phyloP scores from a whole-genome alignment of 345 rosid genomes.

The Raphanus sativus region DNA sequence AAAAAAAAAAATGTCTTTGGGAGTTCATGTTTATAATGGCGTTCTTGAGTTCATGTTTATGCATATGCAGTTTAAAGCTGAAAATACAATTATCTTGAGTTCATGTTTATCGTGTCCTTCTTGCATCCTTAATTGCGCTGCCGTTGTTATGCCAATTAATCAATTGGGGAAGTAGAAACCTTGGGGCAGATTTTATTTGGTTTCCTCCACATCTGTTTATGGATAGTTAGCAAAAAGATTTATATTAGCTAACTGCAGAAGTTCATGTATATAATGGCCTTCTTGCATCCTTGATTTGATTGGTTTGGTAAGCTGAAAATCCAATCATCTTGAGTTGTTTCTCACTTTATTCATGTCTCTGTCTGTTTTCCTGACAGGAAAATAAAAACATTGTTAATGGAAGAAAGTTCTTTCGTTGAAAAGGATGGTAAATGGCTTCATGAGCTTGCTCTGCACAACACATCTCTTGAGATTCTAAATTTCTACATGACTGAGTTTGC shows the following conservation, averaged over 20 bases:
- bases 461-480: constrained; percentile 73
- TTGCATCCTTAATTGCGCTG: background rate
- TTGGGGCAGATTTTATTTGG: background rate
- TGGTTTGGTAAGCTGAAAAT: background rate
- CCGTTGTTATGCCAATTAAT: background rate
- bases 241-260: background rate
- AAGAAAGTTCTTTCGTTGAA: constrained; percentile 71
- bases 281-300: background rate
- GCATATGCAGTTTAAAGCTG: background rate
- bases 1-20: background rate
- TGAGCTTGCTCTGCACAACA: constrained; percentile 74
- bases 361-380: constrained; percentile 51
- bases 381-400: constrained; percentile 70
- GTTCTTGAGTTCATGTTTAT: background rate
- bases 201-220: background rate
- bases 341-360: background rate
- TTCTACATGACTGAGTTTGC: constrained; percentile 79
- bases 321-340: background rate
- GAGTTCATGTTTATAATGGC: background rate
- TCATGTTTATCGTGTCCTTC: background rate
- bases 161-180: background rate
- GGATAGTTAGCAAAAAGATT: background rate
- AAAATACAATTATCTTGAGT: background rate
- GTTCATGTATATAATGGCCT: background rate
- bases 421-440: constrained; percentile 88